Conservation (phyloP, 768 basidiomycete species). For the Amyloporia xantha region DNA sequence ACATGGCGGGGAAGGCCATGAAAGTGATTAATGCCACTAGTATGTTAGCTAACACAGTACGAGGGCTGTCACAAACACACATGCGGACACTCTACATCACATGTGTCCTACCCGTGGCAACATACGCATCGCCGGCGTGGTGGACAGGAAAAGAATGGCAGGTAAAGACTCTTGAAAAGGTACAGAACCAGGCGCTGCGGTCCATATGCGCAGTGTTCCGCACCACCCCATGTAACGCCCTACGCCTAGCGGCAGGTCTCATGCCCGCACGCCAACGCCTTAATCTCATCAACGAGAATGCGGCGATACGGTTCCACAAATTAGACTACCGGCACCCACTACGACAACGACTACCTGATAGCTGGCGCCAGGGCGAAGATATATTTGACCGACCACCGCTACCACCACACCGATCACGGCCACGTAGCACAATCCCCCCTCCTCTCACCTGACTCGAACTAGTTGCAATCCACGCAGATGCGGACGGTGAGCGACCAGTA, state of each 20-base stretch:
- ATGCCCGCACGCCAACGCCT: slow-evolving; percentile 20
- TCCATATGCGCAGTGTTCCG: slow-evolving; percentile 29
- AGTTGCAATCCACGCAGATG: neutral
- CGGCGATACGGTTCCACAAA: neutral
- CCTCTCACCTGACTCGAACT: neutral
- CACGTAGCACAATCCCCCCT: neutral
- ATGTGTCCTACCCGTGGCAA: slow-evolving; percentile 27
- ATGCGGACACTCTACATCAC: slow-evolving; percentile 23
- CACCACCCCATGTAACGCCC: slow-evolving; percentile 25
- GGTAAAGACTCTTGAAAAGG: slow-evolving; percentile 17
- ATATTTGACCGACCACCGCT: neutral
- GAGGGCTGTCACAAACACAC: slow-evolving; percentile 26
- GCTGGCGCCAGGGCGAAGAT: neutral
- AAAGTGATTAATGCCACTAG: slow-evolving; percentile 20
- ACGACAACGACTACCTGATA: slow-evolving; percentile 1
- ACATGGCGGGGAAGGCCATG: slow-evolving; percentile 18
- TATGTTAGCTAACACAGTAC: slow-evolving; percentile 29
- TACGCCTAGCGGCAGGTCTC: slow-evolving; percentile 29
- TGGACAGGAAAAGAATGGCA: slow-evolving; percentile 24
- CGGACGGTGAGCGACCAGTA: neutral
- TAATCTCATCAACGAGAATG: neutral
- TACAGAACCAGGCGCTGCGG: slow-evolving; percentile 24
- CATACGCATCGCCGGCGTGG: slow-evolving; percentile 30
- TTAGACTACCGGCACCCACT: neutral
- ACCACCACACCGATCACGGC: neutral